Evolutionary conservation across 108 stramenopile genomes (phyloP).

Genomic region (Skeletonema grethae): DNA sequence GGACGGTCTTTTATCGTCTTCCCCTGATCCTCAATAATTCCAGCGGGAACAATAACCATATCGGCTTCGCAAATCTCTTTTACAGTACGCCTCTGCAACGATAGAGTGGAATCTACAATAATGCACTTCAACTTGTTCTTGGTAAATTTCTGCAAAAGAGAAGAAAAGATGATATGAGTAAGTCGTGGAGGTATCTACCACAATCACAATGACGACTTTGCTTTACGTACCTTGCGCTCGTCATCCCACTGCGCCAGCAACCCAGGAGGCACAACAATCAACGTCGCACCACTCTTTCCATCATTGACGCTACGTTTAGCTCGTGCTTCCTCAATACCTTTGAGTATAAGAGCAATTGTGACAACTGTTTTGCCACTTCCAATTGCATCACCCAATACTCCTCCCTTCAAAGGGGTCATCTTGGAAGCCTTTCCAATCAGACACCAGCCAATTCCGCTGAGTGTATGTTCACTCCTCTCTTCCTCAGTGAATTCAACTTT

Average conservation of each 20-base stretch:
- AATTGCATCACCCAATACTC: slow-evolving; percentile 75
- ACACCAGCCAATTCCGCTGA: slow-evolving; percentile 65
- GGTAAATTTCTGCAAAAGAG: slow-evolving; percentile 45
- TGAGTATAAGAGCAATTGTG: slow-evolving; percentile 66
- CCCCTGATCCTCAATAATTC: slow-evolving; percentile 45
- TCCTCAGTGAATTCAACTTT: slow-evolving; percentile 52
- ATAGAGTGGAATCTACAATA: slow-evolving; percentile 22
- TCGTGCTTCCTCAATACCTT: slow-evolving; percentile 45
- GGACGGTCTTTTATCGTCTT: slow-evolving; percentile 25
- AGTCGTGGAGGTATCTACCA: background rate
- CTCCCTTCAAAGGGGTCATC: slow-evolving; percentile 49
- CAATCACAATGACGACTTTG: background rate
- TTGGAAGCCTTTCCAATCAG: slow-evolving; percentile 58
- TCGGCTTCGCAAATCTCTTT: slow-evolving; percentile 48
- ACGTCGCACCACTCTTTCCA: slow-evolving; percentile 53
- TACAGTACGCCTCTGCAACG: slow-evolving; percentile 37
- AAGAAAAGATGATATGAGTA: background rate
- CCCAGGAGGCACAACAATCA: slow-evolving; percentile 74
- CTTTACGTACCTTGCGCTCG: slow-evolving; percentile 36
- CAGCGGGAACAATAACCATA: slow-evolving; percentile 51
- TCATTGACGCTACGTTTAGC: slow-evolving; percentile 20
- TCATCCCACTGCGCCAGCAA: slow-evolving; percentile 69
- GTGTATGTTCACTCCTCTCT: slow-evolving; percentile 60
- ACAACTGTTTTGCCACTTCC: slow-evolving; percentile 79
- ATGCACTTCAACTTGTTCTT: slow-evolving; percentile 33